Evolutionary conservation across 164 flowering plant genomes (phyloP).

Genomic region (Vitis rupestris): DNA sequence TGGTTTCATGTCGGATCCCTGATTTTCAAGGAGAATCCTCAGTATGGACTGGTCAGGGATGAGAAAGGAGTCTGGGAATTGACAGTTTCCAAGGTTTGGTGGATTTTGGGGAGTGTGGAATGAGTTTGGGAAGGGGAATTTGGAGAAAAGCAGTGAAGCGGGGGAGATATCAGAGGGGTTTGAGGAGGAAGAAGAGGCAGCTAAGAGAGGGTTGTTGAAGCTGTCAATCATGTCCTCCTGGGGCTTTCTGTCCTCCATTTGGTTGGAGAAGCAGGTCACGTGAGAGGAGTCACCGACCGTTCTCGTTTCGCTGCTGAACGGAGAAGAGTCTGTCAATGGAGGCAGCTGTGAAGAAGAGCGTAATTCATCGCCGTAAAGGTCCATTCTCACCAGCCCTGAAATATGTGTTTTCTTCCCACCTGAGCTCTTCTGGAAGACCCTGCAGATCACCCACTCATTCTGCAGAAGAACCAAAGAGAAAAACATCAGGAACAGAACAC

Average conservation of each 20-base stretch:
- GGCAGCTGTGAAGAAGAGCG: conserved; percentile 19
- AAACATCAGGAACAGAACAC: background rate
- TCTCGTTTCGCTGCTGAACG: conserved; percentile 10
- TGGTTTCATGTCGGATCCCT: conserved; percentile 11
- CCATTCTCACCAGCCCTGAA: conserved; percentile 9
- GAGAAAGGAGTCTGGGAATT: conserved; percentile 18
- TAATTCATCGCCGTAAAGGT: conserved; percentile 7
- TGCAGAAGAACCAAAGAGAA: conserved; percentile 14
- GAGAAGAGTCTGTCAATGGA: conserved; percentile 38
- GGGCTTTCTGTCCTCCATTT: conserved; percentile 35
- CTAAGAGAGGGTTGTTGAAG: conserved; percentile 6
- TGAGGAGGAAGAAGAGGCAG: conserved; percentile 15
- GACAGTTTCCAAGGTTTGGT: conserved; percentile 9
- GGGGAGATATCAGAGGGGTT: conserved; percentile 10
- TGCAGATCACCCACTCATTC: conserved; percentile 55
- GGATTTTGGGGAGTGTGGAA: conserved; percentile 8
- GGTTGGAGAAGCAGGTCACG: conserved; percentile 39
- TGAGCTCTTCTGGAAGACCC: conserved; percentile 34
- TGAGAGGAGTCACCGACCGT: conserved; percentile 14
- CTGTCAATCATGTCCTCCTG: conserved; percentile 25
- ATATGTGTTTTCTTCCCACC: conserved; percentile 26
- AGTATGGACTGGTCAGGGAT: conserved; percentile 36
- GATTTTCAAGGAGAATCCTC: conserved; percentile 24
- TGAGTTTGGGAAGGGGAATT: conserved; percentile 12
- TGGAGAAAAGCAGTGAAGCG: conserved; percentile 1